Evolutionary conservation across 2,329 filamentous ascomycete genomes (phyloP).

Genomic region (Dendrostoma leiphaemia): DNA sequence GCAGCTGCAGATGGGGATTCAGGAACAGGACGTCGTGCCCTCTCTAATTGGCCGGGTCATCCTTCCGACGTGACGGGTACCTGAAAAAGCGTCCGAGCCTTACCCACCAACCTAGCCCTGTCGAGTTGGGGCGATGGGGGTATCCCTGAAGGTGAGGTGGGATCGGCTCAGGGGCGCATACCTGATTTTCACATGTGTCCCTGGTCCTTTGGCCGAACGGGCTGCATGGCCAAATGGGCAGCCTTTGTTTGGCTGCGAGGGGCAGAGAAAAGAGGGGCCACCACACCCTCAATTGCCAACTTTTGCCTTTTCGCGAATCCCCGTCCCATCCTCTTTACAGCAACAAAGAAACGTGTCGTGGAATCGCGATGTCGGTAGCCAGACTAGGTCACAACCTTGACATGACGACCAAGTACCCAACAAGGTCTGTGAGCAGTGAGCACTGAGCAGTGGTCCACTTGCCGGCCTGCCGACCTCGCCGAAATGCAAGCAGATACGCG

Average conservation of each 20-base stretch:
- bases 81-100: slow-evolving; percentile 31
- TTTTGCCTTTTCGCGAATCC: neutral
- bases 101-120: slow-evolving; percentile 37
- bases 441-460: neutral
- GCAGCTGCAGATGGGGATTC: slow-evolving; percentile 17
- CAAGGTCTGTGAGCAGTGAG: neutral
- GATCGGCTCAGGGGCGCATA: slow-evolving; percentile 15
- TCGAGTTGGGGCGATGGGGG: slow-evolving; percentile 32
- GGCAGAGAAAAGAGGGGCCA: neutral
- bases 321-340: slow-evolving; percentile 2
- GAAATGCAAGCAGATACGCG: neutral
- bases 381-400: too few relatives aligned
- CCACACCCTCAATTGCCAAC: slow-evolving; percentile 5
- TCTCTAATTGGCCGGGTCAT: slow-evolving; percentile 30
- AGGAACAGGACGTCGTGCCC: slow-evolving; percentile 15
- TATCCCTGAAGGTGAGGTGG: slow-evolving; percentile 12
- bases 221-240: neutral
- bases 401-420: neutral
- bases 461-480: neutral
- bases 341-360: neutral
- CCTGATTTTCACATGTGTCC: slow-evolving; percentile 11
- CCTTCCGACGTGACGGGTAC: slow-evolving; percentile 36
- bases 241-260: slow-evolving; percentile 2
- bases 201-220: too few relatives aligned
- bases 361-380: neutral